Base-by-base conservation (phyloP, 805 yeast genomes). In the Spencermartinsiella europaea region DNA sequence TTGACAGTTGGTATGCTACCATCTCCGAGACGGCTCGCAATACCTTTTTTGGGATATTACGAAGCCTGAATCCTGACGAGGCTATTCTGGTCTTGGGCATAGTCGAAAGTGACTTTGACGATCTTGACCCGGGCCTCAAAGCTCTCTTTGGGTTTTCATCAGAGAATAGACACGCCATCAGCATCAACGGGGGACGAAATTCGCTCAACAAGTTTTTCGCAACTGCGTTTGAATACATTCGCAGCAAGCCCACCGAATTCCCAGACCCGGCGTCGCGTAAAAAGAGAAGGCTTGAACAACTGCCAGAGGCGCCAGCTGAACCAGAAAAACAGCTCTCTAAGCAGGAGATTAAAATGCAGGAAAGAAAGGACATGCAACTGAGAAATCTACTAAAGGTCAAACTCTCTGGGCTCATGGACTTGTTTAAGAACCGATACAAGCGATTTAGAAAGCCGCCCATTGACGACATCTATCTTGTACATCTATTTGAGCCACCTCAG, bases 361-460 rank as follows among this genome's bases (percentile, higher is more conserved):
- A 74, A 44, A 79, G 79, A 47, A 73, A 74, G 47, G 97, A 93
- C 62, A 83, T 87, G 73, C 80, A 84, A 57, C 69, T 91, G 49
- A 89, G 89, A 62, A 91, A 91, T 62, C 73, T 85, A 14, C 68
- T 93, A 47, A 93, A 91, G 64, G 80, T 93, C 48, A 89, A 85
- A 63, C 71, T 93, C 25, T 82, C 95, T 4, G 90, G 86, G 0
- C 68, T 93, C 35, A 85, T 93, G 93, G 98, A 93, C 53, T 67
- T 86, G 19, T 85, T 91, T 70, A 89, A 90, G 62, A 80, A 72
- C 48, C 74, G 97, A 40, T 93, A 91, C 63, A 88, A 88, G 59
- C 72, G 96, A 46, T 93, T 93, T 70, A 83, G 82, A 58, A 93
- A 90, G 59, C 98, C 99, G 0, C 73, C 85, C 0, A 79, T 93